Evolutionary conservation across 805 yeast genomes (phyloP).

Genomic region (Hanseniaspora jakobsenii): DNA sequence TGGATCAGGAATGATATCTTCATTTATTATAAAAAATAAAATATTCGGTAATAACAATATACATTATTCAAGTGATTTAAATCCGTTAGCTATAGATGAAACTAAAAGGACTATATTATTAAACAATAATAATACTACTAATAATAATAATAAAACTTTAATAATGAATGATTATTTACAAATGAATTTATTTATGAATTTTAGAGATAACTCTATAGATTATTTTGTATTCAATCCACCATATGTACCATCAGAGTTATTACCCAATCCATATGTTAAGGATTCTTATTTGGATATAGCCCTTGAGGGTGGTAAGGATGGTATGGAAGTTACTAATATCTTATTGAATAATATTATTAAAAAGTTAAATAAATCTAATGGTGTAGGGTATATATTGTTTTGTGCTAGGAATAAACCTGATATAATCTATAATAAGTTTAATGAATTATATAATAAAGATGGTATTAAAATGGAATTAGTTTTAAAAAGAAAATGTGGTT

Average conservation of each 20-base stretch:
- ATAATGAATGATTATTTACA: too few species aligned
- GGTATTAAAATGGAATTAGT: conserved; percentile 46
- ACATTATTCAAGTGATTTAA: conserved; percentile 65
- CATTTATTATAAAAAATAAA: conserved; percentile 51
- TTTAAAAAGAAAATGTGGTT: conserved; percentile 72
- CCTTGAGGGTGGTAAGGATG: conserved; percentile 75
- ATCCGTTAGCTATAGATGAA: conserved; percentile 59
- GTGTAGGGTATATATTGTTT: conserved; percentile 78
- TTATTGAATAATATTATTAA: conserved; percentile 44
- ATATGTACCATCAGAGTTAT: conserved; percentile 76
- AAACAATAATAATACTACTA: conserved; percentile 19
- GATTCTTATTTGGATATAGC: conserved; percentile 80
- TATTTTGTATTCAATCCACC: conserved; percentile 87
- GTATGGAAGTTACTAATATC: conserved; percentile 72
- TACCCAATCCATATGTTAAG: conserved; percentile 48
- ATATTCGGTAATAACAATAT: conserved; percentile 35
- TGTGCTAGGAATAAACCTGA: conserved; percentile 85
- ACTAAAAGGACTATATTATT: conserved; percentile 34
- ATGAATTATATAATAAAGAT: conserved; percentile 29
- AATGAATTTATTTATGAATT: conserved; percentile 46
- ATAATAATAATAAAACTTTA: conserved; percentile 36
- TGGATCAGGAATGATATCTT: conserved; percentile 81
- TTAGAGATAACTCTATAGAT: conserved; percentile 45
- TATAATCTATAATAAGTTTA: conserved; percentile 32
- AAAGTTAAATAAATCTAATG: conserved; percentile 39